Conservation (phyloP, 805 yeast species). For the Starmerella riodocensis region DNA sequence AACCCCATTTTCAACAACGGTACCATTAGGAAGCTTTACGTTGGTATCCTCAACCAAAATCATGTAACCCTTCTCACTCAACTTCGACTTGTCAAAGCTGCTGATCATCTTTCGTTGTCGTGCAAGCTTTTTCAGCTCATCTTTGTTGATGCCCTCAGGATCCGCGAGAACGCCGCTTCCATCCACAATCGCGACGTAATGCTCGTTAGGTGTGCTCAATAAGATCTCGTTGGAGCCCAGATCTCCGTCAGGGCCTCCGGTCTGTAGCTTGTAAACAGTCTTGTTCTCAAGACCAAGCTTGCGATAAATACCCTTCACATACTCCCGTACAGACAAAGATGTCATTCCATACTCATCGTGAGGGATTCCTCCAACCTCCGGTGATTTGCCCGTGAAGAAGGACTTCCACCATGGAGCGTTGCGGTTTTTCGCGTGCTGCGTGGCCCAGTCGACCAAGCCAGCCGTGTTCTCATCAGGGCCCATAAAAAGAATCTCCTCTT, state of each 20-base stretch:
- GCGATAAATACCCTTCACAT: constrained; percentile 74
- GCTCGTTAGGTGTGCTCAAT: constrained; percentile 55
- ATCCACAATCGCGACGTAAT: constrained; percentile 78
- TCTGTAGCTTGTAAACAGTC: constrained; percentile 67
- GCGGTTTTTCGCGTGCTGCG: constrained; percentile 77
- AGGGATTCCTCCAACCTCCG: constrained; percentile 89
- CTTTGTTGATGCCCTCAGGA: constrained; percentile 74
- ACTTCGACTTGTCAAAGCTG: constrained; percentile 49
- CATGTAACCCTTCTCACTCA: constrained; percentile 64
- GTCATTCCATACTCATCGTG: constrained; percentile 99
- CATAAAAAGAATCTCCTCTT: constrained; percentile 84
- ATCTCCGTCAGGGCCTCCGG: constrained; percentile 99
- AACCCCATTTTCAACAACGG: constrained; percentile 65
- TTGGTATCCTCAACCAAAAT: constrained; percentile 79
- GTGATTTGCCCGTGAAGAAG: constrained; percentile 91
- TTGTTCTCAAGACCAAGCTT: constrained; percentile 50
- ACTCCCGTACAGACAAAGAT: constrained; percentile 82
- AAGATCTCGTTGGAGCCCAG: constrained; percentile 90
- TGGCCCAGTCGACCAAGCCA: constrained; percentile 92
- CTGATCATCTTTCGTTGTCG: constrained; percentile 60
- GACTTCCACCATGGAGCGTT: constrained; percentile 99
- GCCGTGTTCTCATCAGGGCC: constrained; percentile 99
- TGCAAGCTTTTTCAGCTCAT: constrained; percentile 69
- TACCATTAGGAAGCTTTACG: constrained; percentile 63
- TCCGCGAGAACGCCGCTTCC: constrained; percentile 94